These are phyloP conservation scores for Chalciporus sp. DNA, from an alignment of 1,284 basidiomycete genomes.

Conservation along the genomic window DNA sequence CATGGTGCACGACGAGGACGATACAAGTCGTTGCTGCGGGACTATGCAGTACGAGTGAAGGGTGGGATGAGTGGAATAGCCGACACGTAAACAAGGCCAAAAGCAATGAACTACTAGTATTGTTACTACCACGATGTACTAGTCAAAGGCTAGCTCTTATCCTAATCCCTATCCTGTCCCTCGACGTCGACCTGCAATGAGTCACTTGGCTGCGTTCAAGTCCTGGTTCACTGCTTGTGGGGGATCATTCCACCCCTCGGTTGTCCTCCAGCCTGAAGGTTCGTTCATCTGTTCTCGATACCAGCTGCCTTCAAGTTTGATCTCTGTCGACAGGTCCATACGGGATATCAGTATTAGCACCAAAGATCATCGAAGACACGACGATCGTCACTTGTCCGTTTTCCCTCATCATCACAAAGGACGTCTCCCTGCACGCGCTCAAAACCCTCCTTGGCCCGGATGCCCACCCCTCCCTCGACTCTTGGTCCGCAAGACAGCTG, in stretches of 20 bases:
- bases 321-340: slow-evolving; percentile 40
- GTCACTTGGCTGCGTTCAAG: background rate
- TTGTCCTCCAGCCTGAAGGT: slow-evolving; percentile 10
- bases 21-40: slow-evolving; percentile 1
- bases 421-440: slow-evolving; percentile 49
- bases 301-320: slow-evolving; percentile 1
- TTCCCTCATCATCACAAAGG: slow-evolving; percentile 67
- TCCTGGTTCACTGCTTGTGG: slow-evolving; percentile 17
- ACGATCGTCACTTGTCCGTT: slow-evolving; percentile 78
- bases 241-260: slow-evolving; percentile 19
- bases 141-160: no score
- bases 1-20: slow-evolving; percentile 20
- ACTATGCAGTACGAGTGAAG: background rate
- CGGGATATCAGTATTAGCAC: slow-evolving; percentile 63
- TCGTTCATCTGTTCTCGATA: background rate
- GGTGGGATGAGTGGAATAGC: background rate
- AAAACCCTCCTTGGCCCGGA: slow-evolving; percentile 38
- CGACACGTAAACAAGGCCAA: background rate
- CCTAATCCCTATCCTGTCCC: no score
- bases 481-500: slow-evolving; percentile 72
- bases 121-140: background rate
- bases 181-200: background rate
- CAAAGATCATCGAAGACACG: slow-evolving; percentile 50
- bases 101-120: background rate
- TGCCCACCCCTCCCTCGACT: slow-evolving; percentile 24